Evolutionary conservation across 1,139 yeast genomes (phyloP).

Genomic region (Blastobotrys raffinosifermentans): DNA sequence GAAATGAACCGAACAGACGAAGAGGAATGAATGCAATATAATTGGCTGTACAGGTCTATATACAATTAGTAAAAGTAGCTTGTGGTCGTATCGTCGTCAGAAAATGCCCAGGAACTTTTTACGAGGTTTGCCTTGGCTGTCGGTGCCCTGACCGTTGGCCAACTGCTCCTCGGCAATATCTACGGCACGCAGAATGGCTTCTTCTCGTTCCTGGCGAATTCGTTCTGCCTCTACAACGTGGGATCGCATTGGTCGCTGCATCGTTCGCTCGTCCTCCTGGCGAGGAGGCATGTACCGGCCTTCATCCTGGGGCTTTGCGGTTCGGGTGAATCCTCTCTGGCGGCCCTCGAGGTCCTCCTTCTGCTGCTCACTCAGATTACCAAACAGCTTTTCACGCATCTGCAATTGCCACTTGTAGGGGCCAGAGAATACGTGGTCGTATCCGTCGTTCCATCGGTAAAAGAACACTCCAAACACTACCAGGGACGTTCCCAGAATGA

Average conservation of each 20-base stretch:
- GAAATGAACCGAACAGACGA: too few relatives aligned
- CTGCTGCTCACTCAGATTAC: conserved; percentile 52
- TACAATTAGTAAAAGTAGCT: too few relatives aligned
- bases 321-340: conserved; percentile 29
- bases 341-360: conserved; percentile 52
- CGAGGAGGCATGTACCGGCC: conserved; percentile 12
- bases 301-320: conserved; percentile 12
- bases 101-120: conserved; percentile 13
- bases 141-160: conserved; percentile 3
- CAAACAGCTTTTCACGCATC: conserved; percentile 47
- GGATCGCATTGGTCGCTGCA: conserved; percentile 65
- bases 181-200: conserved; percentile 52
- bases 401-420: conserved; percentile 58
- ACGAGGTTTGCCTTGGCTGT: conserved; percentile 1
- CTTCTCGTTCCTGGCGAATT: conserved; percentile 64
- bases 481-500: conserved; percentile 21
- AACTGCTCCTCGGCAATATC: conserved; percentile 39
- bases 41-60: too few relatives aligned
- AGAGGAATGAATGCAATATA: too few relatives aligned
- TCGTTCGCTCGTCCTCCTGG: conserved; percentile 33
- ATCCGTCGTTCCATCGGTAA: conserved; percentile 80
- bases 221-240: conserved; percentile 75
- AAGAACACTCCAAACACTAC: conserved; percentile 51
- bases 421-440: conserved; percentile 66
- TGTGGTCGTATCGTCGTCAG: conserved; percentile 1